Evolutionary conservation across 2,329 filamentous ascomycete genomes (phyloP).

Genomic region (Aspergillus ochraceoroseus): DNA sequence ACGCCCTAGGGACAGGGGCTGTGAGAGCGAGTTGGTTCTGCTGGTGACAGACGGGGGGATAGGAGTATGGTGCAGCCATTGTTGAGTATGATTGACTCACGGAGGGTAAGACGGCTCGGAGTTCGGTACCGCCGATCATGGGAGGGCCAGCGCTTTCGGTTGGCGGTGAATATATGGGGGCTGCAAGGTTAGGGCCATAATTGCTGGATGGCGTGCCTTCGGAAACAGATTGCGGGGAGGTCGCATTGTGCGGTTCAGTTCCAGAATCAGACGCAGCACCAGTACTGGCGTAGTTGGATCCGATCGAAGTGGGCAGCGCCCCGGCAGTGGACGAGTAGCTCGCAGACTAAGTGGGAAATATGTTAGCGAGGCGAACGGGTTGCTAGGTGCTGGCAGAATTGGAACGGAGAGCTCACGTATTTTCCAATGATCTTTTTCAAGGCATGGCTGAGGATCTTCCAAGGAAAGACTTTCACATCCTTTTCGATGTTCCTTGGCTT

Average conservation of each 20-base stretch:
- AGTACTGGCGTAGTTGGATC: slow-evolving; percentile 39
- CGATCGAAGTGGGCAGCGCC: slow-evolving; percentile 39
- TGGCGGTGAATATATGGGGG: slow-evolving; percentile 45
- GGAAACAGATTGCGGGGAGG: slow-evolving; percentile 48
- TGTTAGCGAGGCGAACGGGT: slow-evolving; percentile 20
- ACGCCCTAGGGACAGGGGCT: slow-evolving; percentile 33
- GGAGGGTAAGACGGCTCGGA: slow-evolving; percentile 35
- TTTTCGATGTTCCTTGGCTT: slow-evolving; percentile 98
- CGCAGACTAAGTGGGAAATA: slow-evolving; percentile 49
- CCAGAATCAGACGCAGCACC: slow-evolving; percentile 46
- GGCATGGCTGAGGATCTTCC: slow-evolving; percentile 80
- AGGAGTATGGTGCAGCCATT: slow-evolving; percentile 31
- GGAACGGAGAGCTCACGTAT: slow-evolving; percentile 60
- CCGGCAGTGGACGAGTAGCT: slow-evolving; percentile 63
- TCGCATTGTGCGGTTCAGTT: slow-evolving; percentile 46
- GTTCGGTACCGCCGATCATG: slow-evolving; percentile 36
- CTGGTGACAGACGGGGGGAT: slow-evolving; percentile 32
- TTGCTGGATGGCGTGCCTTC: slow-evolving; percentile 43
- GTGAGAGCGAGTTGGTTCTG: slow-evolving; percentile 27
- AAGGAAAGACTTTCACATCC: slow-evolving; percentile 97
- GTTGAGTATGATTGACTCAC: slow-evolving; percentile 31
- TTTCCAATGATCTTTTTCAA: slow-evolving; percentile 98
- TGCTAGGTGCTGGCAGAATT: no score
- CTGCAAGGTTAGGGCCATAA: slow-evolving; percentile 43
- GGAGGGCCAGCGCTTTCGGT: slow-evolving; percentile 27